A percentile compares a stretch with the other conserved stretches of the same genome.
Evolutionary conservation across 371 early-diverging fungal genomes (phyloP).

Genomic region (Umbelopsis sp.): DNA sequence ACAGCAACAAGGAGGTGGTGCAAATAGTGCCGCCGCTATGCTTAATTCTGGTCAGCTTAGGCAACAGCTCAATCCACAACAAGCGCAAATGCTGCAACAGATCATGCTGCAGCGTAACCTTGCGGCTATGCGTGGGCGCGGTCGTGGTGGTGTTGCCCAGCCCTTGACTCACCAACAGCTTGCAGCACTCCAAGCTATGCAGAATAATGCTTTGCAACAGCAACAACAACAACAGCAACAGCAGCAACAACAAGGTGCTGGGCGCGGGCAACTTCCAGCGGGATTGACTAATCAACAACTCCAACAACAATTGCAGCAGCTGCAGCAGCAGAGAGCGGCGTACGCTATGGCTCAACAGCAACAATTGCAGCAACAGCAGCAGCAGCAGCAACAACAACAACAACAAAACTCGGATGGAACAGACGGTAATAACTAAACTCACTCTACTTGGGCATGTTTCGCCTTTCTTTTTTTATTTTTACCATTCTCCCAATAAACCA

Average conservation of each 20-base stretch:
- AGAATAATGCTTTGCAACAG: conserved; percentile 22
- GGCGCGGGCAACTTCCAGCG: conserved; percentile 14
- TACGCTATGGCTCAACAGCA: conserved; percentile 25
- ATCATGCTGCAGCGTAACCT: conserved; percentile 38
- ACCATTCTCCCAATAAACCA: background rate
- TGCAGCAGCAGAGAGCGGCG: conserved; percentile 20
- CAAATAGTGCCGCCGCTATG: conserved; percentile 26
- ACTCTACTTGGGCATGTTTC: background rate
- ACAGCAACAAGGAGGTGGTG: conserved; percentile 32
- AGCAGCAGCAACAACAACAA: conserved; percentile 29
- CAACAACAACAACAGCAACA: background rate
- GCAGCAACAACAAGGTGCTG: conserved; percentile 7
- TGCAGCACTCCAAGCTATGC: conserved; percentile 31
- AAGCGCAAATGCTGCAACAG: conserved; percentile 38
- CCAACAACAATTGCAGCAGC: conserved; percentile 18
- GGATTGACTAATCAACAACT: conserved; percentile 18
- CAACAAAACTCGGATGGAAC: conserved; percentile 11
- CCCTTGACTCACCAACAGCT: conserved; percentile 33
- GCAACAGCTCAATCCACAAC: conserved; percentile 33
- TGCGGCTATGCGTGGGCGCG: conserved; percentile 35
- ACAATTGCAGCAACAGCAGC: conserved; percentile 22
- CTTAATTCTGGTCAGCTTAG: conserved; percentile 29
- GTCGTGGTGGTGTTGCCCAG: conserved; percentile 29
- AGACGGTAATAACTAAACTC: conserved; percentile 10
- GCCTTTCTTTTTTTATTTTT: background rate